These are phyloP conservation scores for Thecaphora frezii DNA, from an alignment of 1,284 basidiomycete species.

Conservation along the genomic window DNA sequence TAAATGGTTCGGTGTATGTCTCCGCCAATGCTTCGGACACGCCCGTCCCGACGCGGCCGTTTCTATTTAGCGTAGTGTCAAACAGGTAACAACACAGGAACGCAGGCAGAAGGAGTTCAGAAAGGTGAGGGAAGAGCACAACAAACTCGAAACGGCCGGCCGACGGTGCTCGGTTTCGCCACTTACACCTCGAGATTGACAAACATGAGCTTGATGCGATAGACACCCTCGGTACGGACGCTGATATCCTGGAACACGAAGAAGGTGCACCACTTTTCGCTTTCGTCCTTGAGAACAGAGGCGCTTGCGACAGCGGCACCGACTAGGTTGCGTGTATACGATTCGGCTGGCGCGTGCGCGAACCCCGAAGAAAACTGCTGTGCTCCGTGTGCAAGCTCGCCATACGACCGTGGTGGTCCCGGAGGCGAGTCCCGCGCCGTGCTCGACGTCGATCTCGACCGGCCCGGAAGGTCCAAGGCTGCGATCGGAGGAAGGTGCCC, in stretches of 20 bases:
- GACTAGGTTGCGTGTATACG: conserved; percentile 49
- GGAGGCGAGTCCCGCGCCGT: not conserved
- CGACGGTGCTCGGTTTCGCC: not conserved
- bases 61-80: too few species aligned
- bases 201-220: conserved; percentile 50
- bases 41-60: conserved; percentile 42
- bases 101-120: too few species aligned
- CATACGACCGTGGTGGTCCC: not conserved
- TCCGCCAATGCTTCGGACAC: conserved; percentile 47
- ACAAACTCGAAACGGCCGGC: not conserved
- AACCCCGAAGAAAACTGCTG: not conserved
- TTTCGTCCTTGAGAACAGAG: conserved; percentile 46
- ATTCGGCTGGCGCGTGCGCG: conserved; percentile 18
- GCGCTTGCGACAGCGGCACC: conserved; percentile 50
- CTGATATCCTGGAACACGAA: conserved; percentile 53
- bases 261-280: conserved; percentile 48
- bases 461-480: not conserved
- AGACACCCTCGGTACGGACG: conserved; percentile 48
- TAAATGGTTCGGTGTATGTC: conserved; percentile 49
- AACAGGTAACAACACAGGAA: too few species aligned
- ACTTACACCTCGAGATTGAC: conserved; percentile 39
- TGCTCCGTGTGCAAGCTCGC: not conserved
- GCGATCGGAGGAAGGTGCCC: not conserved
- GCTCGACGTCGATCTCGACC: not conserved
- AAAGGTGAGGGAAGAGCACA: too few species aligned